These are phyloP conservation scores for Rhodotorula diobovata DNA, from an alignment of 768 basidiomycete species.

Conservation along the genomic window DNA sequence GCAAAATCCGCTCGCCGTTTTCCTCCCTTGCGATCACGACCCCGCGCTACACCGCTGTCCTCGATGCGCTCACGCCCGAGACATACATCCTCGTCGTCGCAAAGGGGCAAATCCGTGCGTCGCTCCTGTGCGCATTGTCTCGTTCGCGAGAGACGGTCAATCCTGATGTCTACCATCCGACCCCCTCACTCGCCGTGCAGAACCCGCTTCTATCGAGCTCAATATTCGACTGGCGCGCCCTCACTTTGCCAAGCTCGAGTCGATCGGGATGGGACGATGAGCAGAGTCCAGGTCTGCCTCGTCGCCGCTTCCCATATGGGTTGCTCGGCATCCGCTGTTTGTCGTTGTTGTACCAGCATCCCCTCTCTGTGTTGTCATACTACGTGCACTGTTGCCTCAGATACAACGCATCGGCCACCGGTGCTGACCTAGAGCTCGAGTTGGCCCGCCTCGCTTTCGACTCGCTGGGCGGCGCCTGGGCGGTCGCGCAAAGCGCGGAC, in stretches of 20 bases:
- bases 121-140: neutral
- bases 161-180: neutral
- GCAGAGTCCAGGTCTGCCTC: too few relatives aligned
- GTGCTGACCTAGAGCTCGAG: too few relatives aligned
- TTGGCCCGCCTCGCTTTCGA: too few relatives aligned
- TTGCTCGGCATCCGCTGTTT: too few relatives aligned
- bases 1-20: conserved; percentile 68
- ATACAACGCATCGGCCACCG: too few relatives aligned
- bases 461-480: too few relatives aligned
- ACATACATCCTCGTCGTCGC: conserved; percentile 88
- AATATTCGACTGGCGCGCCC: conserved; percentile 79
- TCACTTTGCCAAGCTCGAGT: conserved; percentile 86
- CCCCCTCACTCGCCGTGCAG: conserved; percentile 49
- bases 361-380: too few relatives aligned
- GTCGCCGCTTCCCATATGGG: too few relatives aligned
- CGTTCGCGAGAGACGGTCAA: too few relatives aligned
- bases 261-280: conserved; percentile 41
- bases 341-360: too few relatives aligned
- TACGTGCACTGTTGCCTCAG: too few relatives aligned
- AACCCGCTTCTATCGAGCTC: conserved; percentile 78
- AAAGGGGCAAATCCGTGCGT: neutral
- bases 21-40: conserved; percentile 80
- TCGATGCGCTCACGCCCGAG: conserved; percentile 88
- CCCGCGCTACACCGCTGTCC: conserved; percentile 75
- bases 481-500: too few relatives aligned